phyloP scores from a whole-genome alignment of 495 filamentous ascomycete species.

The Hyaloscypha variabilis region DNA sequence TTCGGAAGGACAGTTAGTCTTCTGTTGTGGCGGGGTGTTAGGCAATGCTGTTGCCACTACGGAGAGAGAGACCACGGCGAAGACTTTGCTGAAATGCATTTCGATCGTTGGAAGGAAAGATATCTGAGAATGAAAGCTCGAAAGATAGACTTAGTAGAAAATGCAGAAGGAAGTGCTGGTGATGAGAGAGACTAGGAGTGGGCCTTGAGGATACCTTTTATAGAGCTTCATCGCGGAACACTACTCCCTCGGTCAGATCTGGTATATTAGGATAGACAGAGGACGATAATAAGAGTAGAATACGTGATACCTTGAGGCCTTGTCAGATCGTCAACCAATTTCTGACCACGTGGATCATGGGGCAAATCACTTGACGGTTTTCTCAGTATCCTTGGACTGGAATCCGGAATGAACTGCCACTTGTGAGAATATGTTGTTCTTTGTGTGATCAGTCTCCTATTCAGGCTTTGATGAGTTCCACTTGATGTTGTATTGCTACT shows the following conservation, averaged over 20 bases:
- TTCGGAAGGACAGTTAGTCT: background rate
- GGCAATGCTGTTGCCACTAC: background rate
- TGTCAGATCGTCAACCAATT: background rate
- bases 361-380: background rate
- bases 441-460: background rate
- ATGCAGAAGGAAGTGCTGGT: background rate
- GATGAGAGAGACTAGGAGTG: background rate
- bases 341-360: background rate
- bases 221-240: background rate
- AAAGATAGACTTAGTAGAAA: background rate
- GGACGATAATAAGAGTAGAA: background rate
- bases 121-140: background rate
- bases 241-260: background rate
- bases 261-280: background rate
- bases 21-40: background rate
- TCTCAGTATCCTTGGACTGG: background rate
- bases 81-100: conserved; percentile 18
- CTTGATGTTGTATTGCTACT: background rate
- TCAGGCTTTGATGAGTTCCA: background rate
- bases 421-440: background rate
- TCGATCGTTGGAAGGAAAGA: background rate
- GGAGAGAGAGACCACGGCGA: conserved; percentile 8
- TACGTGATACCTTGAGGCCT: background rate
- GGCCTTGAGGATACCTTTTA: background rate
- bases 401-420: too few species aligned